Evolutionary conservation across 345 rosid species (phyloP), one percentile per base, ranked within the genome.

Genomic region (Pugionium dolabratum): DNA sequence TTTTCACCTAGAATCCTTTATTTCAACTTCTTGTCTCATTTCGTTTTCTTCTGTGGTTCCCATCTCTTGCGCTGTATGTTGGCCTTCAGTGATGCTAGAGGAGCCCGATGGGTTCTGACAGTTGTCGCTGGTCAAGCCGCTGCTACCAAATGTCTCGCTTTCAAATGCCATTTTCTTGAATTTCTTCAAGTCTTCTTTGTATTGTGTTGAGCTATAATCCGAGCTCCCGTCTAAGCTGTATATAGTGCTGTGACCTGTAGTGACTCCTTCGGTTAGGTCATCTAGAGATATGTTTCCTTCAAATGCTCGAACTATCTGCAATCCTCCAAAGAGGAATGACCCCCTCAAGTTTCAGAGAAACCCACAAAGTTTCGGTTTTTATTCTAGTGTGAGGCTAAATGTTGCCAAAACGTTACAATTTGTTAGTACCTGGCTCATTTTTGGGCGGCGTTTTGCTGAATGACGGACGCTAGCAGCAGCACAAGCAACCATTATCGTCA

Each of bases 381-480:
- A 18, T 6, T 9, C 31, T 29, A 51, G 5, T 40, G 4, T 1
- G 5, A 29, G 11, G 31, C 25, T 1, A 8, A 10, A 7, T 18
- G 30, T 62, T 43, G 34, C 40, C 3, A 11, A 54, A 7, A 8
- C 1, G 30, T 30, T 34, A 41, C 1, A 5, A 0, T n/a, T 33
- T 32, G 37, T 26, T 49, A 33, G 67, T 81, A 92, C 98, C 95
- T 89, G 91, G 74, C 89, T 92, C 93, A 86, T 89, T 11, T 75
- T 84, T 9, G 96, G 98, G 0, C 95, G 84, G 46, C 67, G 82
- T 43, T 80, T 79, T 5, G 95, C 88, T 31, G 93, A 92, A 68
- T 89, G 89, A 5, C 84, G 93, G 26, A 89, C 83, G 27, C 91
- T 81, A 63, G 88, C 87, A 49, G 93, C 95, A 70, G 97, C 91